Conservation (phyloP, 305 asterid species). For the Salvia sclarea region DNA sequence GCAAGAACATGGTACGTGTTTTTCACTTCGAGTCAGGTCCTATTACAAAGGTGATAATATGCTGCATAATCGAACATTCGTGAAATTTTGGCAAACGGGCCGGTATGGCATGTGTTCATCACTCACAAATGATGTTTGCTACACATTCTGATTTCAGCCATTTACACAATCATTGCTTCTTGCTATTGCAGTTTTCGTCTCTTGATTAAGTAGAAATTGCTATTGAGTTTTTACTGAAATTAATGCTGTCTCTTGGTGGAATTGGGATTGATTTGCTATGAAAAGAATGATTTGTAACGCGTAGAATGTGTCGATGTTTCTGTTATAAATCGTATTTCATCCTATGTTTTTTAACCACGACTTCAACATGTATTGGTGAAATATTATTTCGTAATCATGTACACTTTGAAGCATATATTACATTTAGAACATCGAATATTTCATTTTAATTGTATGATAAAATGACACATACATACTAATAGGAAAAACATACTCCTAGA, state of each 20-base stretch:
- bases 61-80: neutral
- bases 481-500: neutral
- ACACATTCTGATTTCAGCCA: neutral
- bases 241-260: neutral
- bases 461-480: no score
- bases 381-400: no score
- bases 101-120: neutral
- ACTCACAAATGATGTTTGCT: neutral
- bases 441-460: no score
- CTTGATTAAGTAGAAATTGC: neutral
- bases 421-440: no score
- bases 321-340: neutral
- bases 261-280: neutral
- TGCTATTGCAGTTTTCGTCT: neutral
- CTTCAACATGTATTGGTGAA: no score
- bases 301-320: neutral
- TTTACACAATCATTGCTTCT: neutral
- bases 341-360: no score
- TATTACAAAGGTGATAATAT: slow-evolving; percentile 7
- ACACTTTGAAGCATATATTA: no score
- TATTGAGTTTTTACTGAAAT: neutral
- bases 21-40: neutral
- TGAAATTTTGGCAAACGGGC: neutral
- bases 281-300: neutral
- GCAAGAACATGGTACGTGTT: neutral